A percentile compares a stretch with the other conserved stretches of the same genome.
Conservation (phyloP, 305 asterid genomes). For the Salvia sclarea region DNA sequence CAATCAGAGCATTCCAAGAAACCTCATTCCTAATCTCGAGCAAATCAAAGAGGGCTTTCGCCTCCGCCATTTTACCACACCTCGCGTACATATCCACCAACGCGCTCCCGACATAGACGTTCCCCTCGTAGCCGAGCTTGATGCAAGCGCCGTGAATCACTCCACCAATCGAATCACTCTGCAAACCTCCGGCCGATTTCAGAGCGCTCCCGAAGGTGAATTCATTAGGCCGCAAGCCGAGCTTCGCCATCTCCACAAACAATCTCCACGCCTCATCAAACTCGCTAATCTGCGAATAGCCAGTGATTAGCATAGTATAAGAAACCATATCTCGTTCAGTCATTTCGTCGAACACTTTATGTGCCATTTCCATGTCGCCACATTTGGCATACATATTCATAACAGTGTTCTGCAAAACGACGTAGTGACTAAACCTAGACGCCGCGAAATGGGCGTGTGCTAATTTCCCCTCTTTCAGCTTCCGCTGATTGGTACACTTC, state of each 20-base stretch:
- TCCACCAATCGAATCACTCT: slow-evolving; percentile 48
- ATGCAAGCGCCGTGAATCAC: slow-evolving; percentile 63
- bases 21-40: slow-evolving; percentile 61
- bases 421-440: slow-evolving; percentile 45
- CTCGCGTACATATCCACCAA: slow-evolving; percentile 79
- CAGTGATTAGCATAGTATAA: slow-evolving; percentile 74
- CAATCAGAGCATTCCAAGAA: slow-evolving; percentile 85
- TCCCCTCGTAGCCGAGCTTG: slow-evolving; percentile 54
- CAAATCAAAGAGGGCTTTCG: slow-evolving; percentile 51
- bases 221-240: slow-evolving; percentile 63
- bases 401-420: slow-evolving; percentile 47
- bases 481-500: slow-evolving; percentile 58
- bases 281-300: slow-evolving; percentile 61
- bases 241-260: slow-evolving; percentile 54
- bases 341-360: slow-evolving; percentile 75
- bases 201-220: slow-evolving; percentile 80
- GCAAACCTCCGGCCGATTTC: slow-evolving; percentile 62
- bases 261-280: slow-evolving; percentile 46
- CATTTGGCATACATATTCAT: slow-evolving; percentile 69
- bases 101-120: slow-evolving; percentile 79
- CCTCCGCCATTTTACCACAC: slow-evolving; percentile 57
- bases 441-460: slow-evolving; percentile 58
- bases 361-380: slow-evolving; percentile 59
- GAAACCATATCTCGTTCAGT: slow-evolving; percentile 74
- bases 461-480: slow-evolving; percentile 53